Evolutionary conservation across 2,329 filamentous ascomycete species (phyloP), one percentile per base, ranked within the genome.

Genomic region (Colletotrichum noveboracense): DNA sequence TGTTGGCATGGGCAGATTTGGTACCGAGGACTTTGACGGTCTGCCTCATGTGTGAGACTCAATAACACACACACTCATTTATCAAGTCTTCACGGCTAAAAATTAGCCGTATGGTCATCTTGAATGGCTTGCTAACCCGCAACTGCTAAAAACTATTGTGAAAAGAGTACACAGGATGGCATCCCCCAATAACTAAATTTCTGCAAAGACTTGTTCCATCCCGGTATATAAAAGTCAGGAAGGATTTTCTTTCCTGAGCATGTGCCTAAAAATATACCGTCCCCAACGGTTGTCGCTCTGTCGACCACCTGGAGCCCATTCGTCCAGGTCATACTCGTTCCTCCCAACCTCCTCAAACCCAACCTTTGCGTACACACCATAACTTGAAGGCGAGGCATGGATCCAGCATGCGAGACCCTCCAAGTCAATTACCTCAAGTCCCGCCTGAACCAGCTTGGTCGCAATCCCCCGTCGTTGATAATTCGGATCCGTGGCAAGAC

Each of bases 301-400:
- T 26, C 24, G 64, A 3, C n/a, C 60, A 2, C 32, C 71, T 8
- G 73, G 43, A 14, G 70, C 64, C 69, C 56, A 64, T 13, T 68
- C 26, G 7, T 55, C 73, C 12, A 73, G 21, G 24, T 75, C 62
- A 24, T 73, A 75, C 6, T 64, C 70, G n/a, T 64, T 65, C 64
- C 36, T 75, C 24, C 38, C 73, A 14, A 64, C 43, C 56, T 68
- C 73, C 24, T 48, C 6, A 24, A 72, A 75, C 1, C 69, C 73
- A 9, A 13, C 38, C 55, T 28, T 67, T 14, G 26, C 73, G 26
- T 75, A 75, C 14, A 73, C 3, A 8, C 3, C 21, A 21, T 58
- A 34, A 43, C 73, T 75, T 7, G 56, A 32, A 18, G 69, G 69
- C 9, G 56, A 75, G 18, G 62, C 73, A 7, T 72, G 73, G 3